Conservation (phyloP, 768 basidiomycete genomes). For the Candolleomyces eurysporus region DNA sequence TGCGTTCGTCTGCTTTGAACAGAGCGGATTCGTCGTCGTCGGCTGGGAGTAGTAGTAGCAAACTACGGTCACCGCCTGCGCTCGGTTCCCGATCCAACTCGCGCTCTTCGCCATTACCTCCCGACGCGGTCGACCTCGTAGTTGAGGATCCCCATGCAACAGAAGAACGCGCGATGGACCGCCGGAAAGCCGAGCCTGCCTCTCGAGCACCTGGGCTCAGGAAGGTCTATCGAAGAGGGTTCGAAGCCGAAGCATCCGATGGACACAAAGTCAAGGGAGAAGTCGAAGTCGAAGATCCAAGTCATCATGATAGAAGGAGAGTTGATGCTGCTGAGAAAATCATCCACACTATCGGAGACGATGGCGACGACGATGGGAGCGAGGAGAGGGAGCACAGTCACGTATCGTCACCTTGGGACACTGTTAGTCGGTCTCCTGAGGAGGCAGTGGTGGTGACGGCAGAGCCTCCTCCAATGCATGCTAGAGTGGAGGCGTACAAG, state of each 20-base stretch:
- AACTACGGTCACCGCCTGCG: background rate
- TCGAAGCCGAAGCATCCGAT: slow-evolving; percentile 36
- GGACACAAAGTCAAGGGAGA: slow-evolving; percentile 27
- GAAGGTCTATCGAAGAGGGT: slow-evolving; percentile 54
- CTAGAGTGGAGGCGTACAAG: slow-evolving; percentile 3
- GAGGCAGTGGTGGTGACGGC: slow-evolving; percentile 15
- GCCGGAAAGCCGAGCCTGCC: slow-evolving; percentile 63
- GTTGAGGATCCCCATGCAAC: slow-evolving; percentile 64
- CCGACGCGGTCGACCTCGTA: slow-evolving; percentile 88
- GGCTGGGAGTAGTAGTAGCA: slow-evolving; percentile 3
- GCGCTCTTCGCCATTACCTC: slow-evolving; percentile 36
- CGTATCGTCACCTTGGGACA: slow-evolving; percentile 8
- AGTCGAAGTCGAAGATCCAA: slow-evolving; percentile 37
- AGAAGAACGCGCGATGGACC: slow-evolving; percentile 49
- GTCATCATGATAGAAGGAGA: slow-evolving; percentile 20
- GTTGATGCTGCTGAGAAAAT: slow-evolving; percentile 43
- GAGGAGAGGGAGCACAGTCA: slow-evolving; percentile 11
- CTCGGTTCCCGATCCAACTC: slow-evolving; percentile 3
- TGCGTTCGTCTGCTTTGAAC: slow-evolving; percentile 23
- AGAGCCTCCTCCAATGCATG: slow-evolving; percentile 10
- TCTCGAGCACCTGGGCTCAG: slow-evolving; percentile 38
- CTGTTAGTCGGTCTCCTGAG: slow-evolving; percentile 1
- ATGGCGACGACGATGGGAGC: slow-evolving; percentile 29
- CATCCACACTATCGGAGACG: slow-evolving; percentile 30
- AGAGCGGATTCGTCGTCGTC: slow-evolving; percentile 15